Conservation (phyloP, 2,329 filamentous ascomycete species). For the Didymella exigua region DNA sequence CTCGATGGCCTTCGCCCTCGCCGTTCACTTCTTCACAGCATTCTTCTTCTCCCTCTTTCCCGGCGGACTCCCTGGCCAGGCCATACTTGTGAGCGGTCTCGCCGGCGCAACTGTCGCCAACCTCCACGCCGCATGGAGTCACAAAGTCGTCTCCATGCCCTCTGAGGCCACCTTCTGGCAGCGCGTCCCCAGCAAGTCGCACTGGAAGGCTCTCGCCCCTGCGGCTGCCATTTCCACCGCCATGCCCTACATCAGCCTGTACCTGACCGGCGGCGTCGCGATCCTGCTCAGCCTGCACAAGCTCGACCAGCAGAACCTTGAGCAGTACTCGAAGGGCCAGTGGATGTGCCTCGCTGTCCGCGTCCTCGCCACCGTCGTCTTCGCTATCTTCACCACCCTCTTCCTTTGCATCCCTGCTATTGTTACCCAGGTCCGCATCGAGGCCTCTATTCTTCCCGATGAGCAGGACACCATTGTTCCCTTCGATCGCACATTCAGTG, state of each 20-base stretch:
- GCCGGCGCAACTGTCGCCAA: constrained; percentile 68
- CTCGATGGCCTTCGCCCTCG: constrained; percentile 36
- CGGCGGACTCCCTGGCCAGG: constrained; percentile 50
- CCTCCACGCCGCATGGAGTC: constrained; percentile 79
- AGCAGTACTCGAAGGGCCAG: constrained; percentile 41
- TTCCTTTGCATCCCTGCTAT: constrained; percentile 78
- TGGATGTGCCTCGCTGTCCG: constrained; percentile 50
- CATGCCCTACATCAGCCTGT: constrained; percentile 59
- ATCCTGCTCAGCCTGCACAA: constrained; percentile 47
- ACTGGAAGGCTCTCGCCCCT: constrained; percentile 70
- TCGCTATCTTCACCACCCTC: constrained; percentile 60
- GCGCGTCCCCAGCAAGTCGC: constrained; percentile 70
- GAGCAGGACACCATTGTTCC: constrained; percentile 83
- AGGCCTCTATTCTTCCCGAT: constrained; percentile 83
- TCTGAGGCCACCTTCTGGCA: constrained; percentile 65
- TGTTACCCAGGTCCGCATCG: constrained; percentile 79
- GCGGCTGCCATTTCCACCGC: constrained; percentile 70
- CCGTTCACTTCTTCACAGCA: constrained; percentile 30
- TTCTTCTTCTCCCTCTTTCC: constrained; percentile 54
- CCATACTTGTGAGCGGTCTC: constrained; percentile 61
- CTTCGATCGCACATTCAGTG: constrained; percentile 85
- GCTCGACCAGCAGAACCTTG: constrained; percentile 41
- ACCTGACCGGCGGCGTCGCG: constrained; percentile 55
- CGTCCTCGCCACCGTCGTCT: constrained; percentile 44
- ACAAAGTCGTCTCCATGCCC: constrained; percentile 78